phyloP scores from a whole-genome alignment of 2,329 filamentous ascomycete species.

The Conoideocrella luteorostrata region DNA sequence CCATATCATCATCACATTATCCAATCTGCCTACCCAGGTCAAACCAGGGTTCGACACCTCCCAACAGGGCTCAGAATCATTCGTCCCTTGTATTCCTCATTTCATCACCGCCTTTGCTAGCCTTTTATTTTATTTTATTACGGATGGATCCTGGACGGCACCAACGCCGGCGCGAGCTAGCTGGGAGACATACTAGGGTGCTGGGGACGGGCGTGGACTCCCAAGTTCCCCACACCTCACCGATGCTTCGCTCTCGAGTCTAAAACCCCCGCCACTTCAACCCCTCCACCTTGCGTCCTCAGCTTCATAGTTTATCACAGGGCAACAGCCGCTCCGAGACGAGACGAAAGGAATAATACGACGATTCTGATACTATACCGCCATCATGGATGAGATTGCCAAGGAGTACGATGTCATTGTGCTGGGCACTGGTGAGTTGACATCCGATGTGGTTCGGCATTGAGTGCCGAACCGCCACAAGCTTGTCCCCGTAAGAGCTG shows the following conservation, averaged over 20 bases:
- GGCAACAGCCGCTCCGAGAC: neutral
- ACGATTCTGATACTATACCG: neutral
- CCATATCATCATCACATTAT: neutral
- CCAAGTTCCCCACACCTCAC: conserved; percentile 20
- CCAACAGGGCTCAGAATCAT: neutral
- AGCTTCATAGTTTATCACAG: conserved; percentile 3
- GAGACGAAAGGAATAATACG: neutral
- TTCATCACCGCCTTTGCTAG: conserved; percentile 4
- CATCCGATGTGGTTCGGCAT: neutral
- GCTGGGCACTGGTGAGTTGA: conserved; percentile 80
- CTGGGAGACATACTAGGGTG: too few species aligned
- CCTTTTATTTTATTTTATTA: neutral
- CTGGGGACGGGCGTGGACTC: neutral
- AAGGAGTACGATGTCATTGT: conserved; percentile 98
- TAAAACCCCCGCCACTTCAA: conserved; percentile 23
- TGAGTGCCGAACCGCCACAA: neutral
- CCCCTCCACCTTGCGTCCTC: conserved; percentile 15
- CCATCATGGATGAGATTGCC: conserved; percentile 91
- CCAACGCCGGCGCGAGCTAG: too few species aligned
- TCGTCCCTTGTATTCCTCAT: neutral
- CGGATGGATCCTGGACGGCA: conserved; percentile 4
- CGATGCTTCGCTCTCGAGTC: conserved; percentile 13
- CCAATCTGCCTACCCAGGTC: neutral
- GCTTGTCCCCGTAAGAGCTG: too few species aligned
- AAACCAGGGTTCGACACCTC: neutral